Evolutionary conservation across 345 rosid species (phyloP).

Genomic region (Anacardium occidentale): DNA sequence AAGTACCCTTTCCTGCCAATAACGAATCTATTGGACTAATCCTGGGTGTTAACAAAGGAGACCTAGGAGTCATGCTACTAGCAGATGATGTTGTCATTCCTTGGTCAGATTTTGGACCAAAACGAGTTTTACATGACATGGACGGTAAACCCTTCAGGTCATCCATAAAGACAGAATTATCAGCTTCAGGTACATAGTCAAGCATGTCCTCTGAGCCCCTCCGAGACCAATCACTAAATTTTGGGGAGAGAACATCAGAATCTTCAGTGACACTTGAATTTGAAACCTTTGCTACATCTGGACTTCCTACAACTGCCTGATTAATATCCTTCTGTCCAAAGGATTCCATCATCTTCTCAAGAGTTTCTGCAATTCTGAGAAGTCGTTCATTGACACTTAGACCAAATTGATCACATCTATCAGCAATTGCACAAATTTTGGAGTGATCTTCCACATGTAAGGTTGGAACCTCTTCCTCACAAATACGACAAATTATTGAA

Average conservation of each 20-base stretch:
- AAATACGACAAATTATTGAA: slow-evolving; percentile 95
- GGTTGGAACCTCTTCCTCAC: slow-evolving; percentile 96
- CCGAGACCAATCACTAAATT: slow-evolving; percentile 92
- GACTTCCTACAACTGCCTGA: slow-evolving; percentile 65
- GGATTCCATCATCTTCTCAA: slow-evolving; percentile 84
- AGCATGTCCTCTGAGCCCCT: slow-evolving; percentile 99
- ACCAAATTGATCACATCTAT: slow-evolving; percentile 90
- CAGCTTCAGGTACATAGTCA: slow-evolving; percentile 89
- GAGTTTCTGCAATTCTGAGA: slow-evolving; percentile 74
- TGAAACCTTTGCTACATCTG: slow-evolving; percentile 83
- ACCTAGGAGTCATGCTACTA: slow-evolving; percentile 98
- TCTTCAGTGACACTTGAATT: slow-evolving; percentile 89
- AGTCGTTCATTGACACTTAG: slow-evolving; percentile 86
- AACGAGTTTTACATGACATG: slow-evolving; percentile 94
- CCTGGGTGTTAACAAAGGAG: slow-evolving; percentile 91
- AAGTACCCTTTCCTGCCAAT: slow-evolving; percentile 79
- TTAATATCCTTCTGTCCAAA: slow-evolving; percentile 73
- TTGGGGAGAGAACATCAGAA: slow-evolving; percentile 84
- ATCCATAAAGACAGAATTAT: slow-evolving; percentile 74
- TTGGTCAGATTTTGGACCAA: slow-evolving; percentile 94
- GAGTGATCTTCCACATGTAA: slow-evolving; percentile 92
- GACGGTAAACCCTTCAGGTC: slow-evolving; percentile 89
- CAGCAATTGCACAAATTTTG: slow-evolving; percentile 89
- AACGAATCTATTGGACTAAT: slow-evolving; percentile 84
- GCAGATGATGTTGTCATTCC: slow-evolving; percentile 98